phyloP scores from a whole-genome alignment of 257 asterid species.

The Apocynum venetum region DNA sequence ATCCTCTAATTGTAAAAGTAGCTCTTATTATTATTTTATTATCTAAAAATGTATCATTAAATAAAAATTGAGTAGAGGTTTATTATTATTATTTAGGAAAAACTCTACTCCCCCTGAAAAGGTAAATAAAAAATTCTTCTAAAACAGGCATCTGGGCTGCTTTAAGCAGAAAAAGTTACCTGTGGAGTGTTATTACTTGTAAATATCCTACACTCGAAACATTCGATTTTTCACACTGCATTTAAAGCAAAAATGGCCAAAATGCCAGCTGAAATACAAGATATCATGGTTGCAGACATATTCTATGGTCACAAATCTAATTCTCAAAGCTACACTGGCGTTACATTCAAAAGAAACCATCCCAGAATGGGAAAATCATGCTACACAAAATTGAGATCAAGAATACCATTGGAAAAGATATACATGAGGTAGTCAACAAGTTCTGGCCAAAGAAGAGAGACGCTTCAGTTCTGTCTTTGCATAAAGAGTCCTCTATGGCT shows the following conservation, averaged over 20 bases:
- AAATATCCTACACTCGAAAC: too few species aligned
- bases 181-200: too few species aligned
- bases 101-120: too few species aligned
- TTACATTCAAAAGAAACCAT: slow-evolving; percentile 15
- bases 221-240: neutral
- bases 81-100: too few species aligned
- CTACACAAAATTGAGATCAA: slow-evolving; percentile 32
- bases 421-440: slow-evolving; percentile 1
- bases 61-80: too few species aligned
- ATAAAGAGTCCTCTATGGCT: neutral
- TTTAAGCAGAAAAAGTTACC: too few species aligned
- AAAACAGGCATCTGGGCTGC: too few species aligned
- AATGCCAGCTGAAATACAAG: slow-evolving; percentile 1
- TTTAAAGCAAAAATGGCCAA: neutral
- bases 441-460: neutral
- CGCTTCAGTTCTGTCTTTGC: slow-evolving; percentile 3
- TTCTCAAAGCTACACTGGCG: slow-evolving; percentile 11
- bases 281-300: neutral
- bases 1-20: too few species aligned
- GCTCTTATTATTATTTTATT: too few species aligned
- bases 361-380: slow-evolving; percentile 1
- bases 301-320: slow-evolving; percentile 10
- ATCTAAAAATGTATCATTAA: too few species aligned
- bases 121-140: too few species aligned
- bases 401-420: slow-evolving; percentile 7